Base-by-base conservation (phyloP, 2,329 filamentous ascomycete species). In the Cladosporium oxysporum region DNA sequence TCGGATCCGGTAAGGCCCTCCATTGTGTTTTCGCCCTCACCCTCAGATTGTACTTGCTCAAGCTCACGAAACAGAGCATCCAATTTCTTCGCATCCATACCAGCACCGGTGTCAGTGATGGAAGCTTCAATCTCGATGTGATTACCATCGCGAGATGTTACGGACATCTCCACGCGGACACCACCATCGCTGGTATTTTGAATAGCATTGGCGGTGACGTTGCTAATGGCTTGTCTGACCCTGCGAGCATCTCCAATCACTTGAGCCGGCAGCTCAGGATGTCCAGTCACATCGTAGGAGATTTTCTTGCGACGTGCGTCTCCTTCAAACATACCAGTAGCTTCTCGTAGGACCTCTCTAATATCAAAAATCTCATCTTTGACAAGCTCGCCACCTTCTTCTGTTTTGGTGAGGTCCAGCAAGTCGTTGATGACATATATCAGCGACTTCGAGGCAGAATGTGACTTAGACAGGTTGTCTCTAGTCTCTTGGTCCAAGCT, bases 371-470 rank as follows among this genome's bases (percentile, higher is more conserved):
- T 79, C 73, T 96, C 93, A 65, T 93, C 89, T 71, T 92, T 94
- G 73, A 94, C 85, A 3, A 96, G 79, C 1, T 88, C 85, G 58
- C 90, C 89, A 0, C 93, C 92, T 75, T 93, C 90, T 75, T 96
- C 93, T 0, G 91, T 90, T 74, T 96, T 95, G 0, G 93, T 96
- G 33, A 97, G 81, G 74, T 97, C 93, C 0, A 97, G 82, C 1
- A 97, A 82, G 75, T 97, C 93, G 70, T 97, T 97, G 79, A 97
- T 97, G 11, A 96, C 92, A 75, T 96, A 96, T 5, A 97, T 94
- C 29, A 97, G 81, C 0, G 92, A 96, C 74, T 96, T 96, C 0
- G 93, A 97, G 4, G 93, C 93, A 0, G 92, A 96, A 75, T 97
- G 91, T 0, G 93, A 96, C 70, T 88, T 90, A 0, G 90, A 85